A percentile compares a stretch with the other conserved stretches of the same genome.
phyloP scores from a whole-genome alignment of 2,329 filamentous ascomycete genomes.

The Nannizzia gypsea region DNA sequence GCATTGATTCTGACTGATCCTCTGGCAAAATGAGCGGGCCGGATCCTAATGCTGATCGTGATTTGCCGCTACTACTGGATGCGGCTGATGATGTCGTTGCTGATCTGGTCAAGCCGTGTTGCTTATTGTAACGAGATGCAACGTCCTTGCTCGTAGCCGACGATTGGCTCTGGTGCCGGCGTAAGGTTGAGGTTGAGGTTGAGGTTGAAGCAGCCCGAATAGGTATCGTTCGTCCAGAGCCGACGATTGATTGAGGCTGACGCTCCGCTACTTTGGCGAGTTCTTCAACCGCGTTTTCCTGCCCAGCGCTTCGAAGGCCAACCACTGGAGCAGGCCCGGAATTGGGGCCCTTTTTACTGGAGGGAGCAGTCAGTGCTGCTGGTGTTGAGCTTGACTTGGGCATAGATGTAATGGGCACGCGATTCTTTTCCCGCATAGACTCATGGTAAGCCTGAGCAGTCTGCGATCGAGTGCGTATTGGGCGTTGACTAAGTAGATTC shows the following conservation, averaged over 20 bases:
- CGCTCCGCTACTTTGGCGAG: not conserved
- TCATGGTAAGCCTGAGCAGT: conserved; percentile 26
- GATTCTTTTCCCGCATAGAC: conserved; percentile 24
- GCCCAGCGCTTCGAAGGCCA: not conserved
- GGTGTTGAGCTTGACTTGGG: conserved; percentile 25
- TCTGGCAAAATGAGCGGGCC: conserved; percentile 29
- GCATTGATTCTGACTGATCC: conserved; percentile 28
- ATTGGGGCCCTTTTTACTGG: not conserved
- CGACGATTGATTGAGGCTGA: not conserved
- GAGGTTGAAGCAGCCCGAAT: not conserved
- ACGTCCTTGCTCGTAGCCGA: not conserved
- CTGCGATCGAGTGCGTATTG: conserved; percentile 28
- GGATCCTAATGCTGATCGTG: conserved; percentile 19
- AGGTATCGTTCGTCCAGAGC: not conserved
- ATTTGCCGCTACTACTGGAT: conserved; percentile 7
- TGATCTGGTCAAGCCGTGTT: not conserved
- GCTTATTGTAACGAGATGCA: not conserved
- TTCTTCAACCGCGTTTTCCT: not conserved
- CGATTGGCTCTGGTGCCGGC: not conserved
- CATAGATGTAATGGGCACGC: conserved; percentile 18
- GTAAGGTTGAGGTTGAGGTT: not conserved
- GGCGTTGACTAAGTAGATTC: conserved; percentile 29
- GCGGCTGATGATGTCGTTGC: not conserved
- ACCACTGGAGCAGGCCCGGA: not conserved
- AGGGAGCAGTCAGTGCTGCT: conserved; percentile 16